A percentile compares a stretch with the other conserved stretches of the same genome.
These are phyloP conservation scores for Fusarium luffae DNA, from an alignment of 2,329 filamentous ascomycete species.

Conservation along the genomic window DNA sequence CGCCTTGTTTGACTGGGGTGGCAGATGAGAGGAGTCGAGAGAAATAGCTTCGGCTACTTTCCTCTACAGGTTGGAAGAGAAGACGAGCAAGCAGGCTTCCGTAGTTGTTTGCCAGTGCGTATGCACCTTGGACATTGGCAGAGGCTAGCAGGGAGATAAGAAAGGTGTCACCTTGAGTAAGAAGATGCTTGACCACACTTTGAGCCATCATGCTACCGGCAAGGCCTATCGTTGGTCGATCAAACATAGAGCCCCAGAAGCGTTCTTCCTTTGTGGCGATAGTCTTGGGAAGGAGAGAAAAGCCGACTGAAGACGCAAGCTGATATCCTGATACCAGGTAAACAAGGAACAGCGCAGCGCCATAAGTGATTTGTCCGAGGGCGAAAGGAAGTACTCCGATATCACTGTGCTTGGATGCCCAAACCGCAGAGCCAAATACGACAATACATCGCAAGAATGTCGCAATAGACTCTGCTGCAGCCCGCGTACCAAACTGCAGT, in stretches of 20 bases:
- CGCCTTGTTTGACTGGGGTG: conserved; percentile 23
- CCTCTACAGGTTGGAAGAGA: conserved; percentile 94
- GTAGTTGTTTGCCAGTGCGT: conserved; percentile 94
- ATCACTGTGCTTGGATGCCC: conserved; percentile 64
- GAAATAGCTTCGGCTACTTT: conserved; percentile 90
- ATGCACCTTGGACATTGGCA: conserved; percentile 85
- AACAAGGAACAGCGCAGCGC: conserved; percentile 72
- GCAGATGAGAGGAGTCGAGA: conserved; percentile 74
- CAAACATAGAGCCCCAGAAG: conserved; percentile 73
- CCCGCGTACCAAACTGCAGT: conserved; percentile 82
- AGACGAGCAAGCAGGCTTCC: conserved; percentile 89
- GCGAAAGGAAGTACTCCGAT: conserved; percentile 89
- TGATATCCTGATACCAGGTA: conserved; percentile 73
- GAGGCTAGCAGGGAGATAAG: conserved; percentile 83
- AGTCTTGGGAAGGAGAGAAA: conserved; percentile 72
- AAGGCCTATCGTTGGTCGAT: conserved; percentile 75
- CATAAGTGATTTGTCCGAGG: conserved; percentile 84
- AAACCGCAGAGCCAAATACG: conserved; percentile 77
- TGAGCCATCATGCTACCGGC: conserved; percentile 88
- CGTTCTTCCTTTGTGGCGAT: conserved; percentile 45
- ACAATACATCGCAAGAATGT: conserved; percentile 80
- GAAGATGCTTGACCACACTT: conserved; percentile 87
- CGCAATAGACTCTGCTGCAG: conserved; percentile 83
- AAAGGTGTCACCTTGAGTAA: conserved; percentile 94
- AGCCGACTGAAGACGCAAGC: conserved; percentile 67